phyloP scores from a whole-genome alignment of 805 yeast genomes.

The Ogataea trehaloabstinens region DNA sequence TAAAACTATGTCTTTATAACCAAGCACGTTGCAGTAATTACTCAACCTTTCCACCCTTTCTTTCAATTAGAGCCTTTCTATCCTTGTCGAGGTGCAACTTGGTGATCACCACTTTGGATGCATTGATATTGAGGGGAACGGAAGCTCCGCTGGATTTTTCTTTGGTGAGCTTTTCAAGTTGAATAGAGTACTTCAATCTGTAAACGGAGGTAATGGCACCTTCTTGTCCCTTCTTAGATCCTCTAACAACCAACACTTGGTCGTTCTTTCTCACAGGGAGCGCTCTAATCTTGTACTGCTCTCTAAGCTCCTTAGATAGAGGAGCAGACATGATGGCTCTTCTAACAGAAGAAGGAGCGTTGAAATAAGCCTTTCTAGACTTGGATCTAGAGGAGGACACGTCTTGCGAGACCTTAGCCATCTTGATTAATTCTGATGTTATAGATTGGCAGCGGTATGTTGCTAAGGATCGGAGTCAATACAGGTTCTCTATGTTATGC shows the following conservation, averaged over 20 bases:
- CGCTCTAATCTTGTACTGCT: constrained; percentile 92
- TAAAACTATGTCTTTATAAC: constrained; percentile 1
- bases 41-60: constrained; percentile 98
- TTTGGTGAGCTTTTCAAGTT: constrained; percentile 94
- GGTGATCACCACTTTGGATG: constrained; percentile 98
- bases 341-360: constrained; percentile 94
- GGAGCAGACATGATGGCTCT: constrained; percentile 97
- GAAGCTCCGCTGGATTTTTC: constrained; percentile 98
- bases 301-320: constrained; percentile 97
- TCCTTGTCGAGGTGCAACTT: constrained; percentile 97
- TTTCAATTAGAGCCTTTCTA: constrained; percentile 95
- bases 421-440: constrained; percentile 23
- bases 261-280: constrained; percentile 98
- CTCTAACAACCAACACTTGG: constrained; percentile 93
- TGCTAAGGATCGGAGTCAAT: constrained; percentile 5
- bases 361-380: constrained; percentile 99
- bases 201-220: constrained; percentile 96
- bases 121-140: constrained; percentile 95
- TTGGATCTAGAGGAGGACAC: constrained; percentile 99
- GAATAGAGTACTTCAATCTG: constrained; percentile 97
- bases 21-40: constrained; percentile 49
- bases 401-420: constrained; percentile 55
- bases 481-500: constrained; percentile 6
- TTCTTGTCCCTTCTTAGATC: constrained; percentile 99
- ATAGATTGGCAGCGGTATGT: constrained; percentile 2